Conservation (phyloP, 148 eudicot species). For the Chenopodium berlandieri region DNA sequence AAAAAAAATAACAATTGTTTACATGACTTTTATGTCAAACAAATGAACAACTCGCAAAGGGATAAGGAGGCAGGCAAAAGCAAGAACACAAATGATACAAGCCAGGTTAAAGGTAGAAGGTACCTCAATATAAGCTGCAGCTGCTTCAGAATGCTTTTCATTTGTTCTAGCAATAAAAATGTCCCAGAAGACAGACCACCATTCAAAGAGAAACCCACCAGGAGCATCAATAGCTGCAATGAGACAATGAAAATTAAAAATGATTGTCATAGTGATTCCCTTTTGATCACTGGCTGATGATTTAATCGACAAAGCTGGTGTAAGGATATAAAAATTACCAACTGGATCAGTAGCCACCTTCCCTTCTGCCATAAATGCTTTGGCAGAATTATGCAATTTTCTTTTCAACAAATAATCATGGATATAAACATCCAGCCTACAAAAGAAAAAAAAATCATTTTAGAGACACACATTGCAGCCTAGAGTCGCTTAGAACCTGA, state of each 20-base stretch:
- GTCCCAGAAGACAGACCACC: conserved; percentile 99
- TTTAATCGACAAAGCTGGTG: not conserved
- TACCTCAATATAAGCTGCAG: conserved; percentile 96
- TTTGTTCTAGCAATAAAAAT: conserved; percentile 96
- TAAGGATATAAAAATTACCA: conserved; percentile 48
- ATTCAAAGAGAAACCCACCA: conserved; percentile 98
- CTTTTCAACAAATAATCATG: conserved; percentile 93
- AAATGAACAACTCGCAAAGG: not conserved
- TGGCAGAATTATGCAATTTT: conserved; percentile 86
- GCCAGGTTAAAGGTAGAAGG: conserved; percentile 14
- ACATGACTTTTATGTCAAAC: too few species aligned
- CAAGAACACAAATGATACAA: not conserved
- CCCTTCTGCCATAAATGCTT: conserved; percentile 99
- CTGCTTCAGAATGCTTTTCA: conserved; percentile 95
- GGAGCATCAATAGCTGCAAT: conserved; percentile 97
- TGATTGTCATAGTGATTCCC: not conserved
- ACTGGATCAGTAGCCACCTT: conserved; percentile 98
- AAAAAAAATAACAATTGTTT: too few species aligned
- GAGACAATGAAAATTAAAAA: conserved; percentile 11
- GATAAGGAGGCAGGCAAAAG: not conserved
- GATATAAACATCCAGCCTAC: conserved; percentile 97
- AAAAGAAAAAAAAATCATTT: conserved; percentile 10
- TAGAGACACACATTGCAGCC: not conserved
- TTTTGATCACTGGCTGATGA: conserved; percentile 4
- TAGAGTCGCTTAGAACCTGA: not conserved